Evolutionary conservation across 805 yeast species (phyloP), one percentile per base, ranked within the genome.

Genomic region (Lipomyces sp.): DNA sequence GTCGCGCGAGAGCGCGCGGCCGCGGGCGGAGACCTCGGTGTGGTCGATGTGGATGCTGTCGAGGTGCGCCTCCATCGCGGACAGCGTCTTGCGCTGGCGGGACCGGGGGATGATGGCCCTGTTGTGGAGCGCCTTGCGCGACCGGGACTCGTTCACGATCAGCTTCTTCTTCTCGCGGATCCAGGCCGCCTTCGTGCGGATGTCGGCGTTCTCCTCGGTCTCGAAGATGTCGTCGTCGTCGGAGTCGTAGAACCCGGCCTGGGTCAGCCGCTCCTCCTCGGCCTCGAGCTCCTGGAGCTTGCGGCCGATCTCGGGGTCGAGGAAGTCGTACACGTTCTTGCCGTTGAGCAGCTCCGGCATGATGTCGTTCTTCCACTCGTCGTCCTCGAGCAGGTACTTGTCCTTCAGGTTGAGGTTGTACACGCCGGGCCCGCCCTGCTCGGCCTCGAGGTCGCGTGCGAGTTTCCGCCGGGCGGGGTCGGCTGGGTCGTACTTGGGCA

Each of bases 371-470:
- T 91, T 91, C 99, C 99, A 93, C 59, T 87, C 95, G 45, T 91
- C 98, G 67, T 93, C 91, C 61, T 91, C 98, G 62, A 93, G 76
- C 56, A 93, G 61, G 71, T 95, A 93, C 65, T 83, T 85, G 66
- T 91, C 98, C 69, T 89, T 87, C 73, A 93, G 76, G 74, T 93
- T 89, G 67, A 93, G 80, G 74, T 89, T 93, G 77, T 74, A 93
- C 32, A 93, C 98, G 77, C 98, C 98, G 39, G 98, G 97, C 68
- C 98, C 98, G 67, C 98, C 98, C 64, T 93, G 87, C 68, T 85
- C 96, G 43, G 78, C 84, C 74, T 93, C 98, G 57, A 89, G 75
- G 67, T 93, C 98, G 65, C 87, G 80, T 35, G 95, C 89, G 64
- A 93, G 78, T 60, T 65, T 76, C 67, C 89, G 80, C 69, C 95